Evolutionary conservation across 192 early-diverging fungal species (phyloP).

Genomic region (Gaertneriomyces sp.): DNA sequence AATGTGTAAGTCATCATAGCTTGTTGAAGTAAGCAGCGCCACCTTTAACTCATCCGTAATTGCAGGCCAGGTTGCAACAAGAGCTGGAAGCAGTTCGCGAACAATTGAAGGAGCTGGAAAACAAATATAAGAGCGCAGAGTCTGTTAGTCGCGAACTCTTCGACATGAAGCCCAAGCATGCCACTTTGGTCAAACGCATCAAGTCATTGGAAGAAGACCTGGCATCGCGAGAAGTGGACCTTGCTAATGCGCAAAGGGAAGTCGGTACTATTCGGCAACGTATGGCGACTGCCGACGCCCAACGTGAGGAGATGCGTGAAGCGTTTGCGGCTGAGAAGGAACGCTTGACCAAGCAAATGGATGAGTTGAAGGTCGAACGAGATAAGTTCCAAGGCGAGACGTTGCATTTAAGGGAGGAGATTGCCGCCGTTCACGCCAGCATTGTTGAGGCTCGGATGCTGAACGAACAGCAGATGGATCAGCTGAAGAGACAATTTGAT

Average conservation of each 20-base stretch:
- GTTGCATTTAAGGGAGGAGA: neutral
- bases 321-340: neutral
- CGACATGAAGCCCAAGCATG: conserved; percentile 28
- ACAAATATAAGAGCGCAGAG: conserved; percentile 10
- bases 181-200: conserved; percentile 11
- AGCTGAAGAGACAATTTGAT: conserved; percentile 24
- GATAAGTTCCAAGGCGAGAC: neutral
- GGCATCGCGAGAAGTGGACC: neutral
- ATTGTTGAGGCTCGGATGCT: neutral
- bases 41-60: neutral
- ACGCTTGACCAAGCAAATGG: neutral
- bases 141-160: conserved; percentile 18
- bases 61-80: neutral
- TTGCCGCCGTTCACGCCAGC: neutral
- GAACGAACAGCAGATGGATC: conserved; percentile 3
- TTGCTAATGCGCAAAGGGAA: neutral
- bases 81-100: neutral
- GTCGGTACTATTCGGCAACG: neutral
- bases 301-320: neutral
- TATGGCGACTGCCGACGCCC: too few species aligned
- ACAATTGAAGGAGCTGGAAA: neutral
- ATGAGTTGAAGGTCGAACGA: neutral
- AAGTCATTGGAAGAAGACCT: conserved; percentile 17
- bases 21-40: neutral
- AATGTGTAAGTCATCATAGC: neutral